phyloP scores from a whole-genome alignment of 257 asterid genomes.

The Paulownia fortunei region DNA sequence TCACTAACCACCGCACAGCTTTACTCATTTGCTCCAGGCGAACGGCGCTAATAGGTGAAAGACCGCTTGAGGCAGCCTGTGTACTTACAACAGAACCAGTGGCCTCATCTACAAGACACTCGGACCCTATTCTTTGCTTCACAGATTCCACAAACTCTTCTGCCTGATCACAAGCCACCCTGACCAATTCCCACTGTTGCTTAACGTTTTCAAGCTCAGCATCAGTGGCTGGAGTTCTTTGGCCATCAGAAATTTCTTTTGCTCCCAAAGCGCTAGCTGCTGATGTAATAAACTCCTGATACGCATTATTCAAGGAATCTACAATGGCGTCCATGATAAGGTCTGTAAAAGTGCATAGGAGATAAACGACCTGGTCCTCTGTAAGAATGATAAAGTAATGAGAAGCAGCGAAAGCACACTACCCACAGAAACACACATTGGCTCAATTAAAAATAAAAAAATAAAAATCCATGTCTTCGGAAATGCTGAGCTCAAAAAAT shows the following conservation, averaged over 20 bases:
- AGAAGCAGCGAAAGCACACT: too few species aligned
- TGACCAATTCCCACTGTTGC: slow-evolving; percentile 84
- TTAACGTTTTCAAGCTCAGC: slow-evolving; percentile 87
- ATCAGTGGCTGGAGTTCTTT: slow-evolving; percentile 69
- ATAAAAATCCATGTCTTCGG: too few species aligned
- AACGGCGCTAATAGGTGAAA: slow-evolving; percentile 95
- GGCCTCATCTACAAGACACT: slow-evolving; percentile 97
- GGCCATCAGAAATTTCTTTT: slow-evolving; percentile 61
- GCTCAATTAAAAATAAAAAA: too few species aligned
- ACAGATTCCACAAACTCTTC: slow-evolving; percentile 95
- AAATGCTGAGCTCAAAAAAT: too few species aligned
- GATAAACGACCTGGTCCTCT: too few species aligned
- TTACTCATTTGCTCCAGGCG: slow-evolving; percentile 98
- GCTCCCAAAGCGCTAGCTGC: slow-evolving; percentile 74
- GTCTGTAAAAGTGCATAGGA: too few species aligned
- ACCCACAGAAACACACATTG: too few species aligned
- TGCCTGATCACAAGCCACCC: slow-evolving; percentile 94
- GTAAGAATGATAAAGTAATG: too few species aligned
- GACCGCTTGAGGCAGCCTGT: slow-evolving; percentile 59
- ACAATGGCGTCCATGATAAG: slow-evolving; percentile 77
- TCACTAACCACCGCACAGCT: slow-evolving; percentile 93
- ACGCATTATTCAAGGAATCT: slow-evolving; percentile 70
- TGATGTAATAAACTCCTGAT: slow-evolving; percentile 80
- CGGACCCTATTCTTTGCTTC: slow-evolving; percentile 94
- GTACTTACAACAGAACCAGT: slow-evolving; percentile 76